Evolutionary conservation across 1,284 basidiomycete species (phyloP), one percentile per base, ranked within the genome.

Genomic region (Apiotrichum akiyoshidainum): DNA sequence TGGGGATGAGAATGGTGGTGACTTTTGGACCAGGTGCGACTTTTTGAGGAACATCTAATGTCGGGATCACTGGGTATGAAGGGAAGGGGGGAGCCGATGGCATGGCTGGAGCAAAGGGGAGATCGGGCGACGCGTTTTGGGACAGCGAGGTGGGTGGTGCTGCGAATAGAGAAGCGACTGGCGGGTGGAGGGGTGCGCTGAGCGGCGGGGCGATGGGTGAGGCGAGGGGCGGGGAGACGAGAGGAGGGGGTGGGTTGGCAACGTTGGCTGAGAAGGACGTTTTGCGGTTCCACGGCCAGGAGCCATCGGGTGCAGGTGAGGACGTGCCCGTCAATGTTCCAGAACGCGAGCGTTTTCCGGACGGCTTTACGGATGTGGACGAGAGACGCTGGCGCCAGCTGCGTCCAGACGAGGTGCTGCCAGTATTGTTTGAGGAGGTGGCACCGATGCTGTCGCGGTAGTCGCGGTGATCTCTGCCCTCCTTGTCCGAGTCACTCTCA

Each of bases 401-500:
- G 9, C 48, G 46, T 16, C 22, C 42, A 45, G 42, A 11, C 8
- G 42, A 45, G 11, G 21, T 44, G 42, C 19, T 44, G 17, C 19
- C n/a, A 19, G 8, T 16, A 9, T n/a, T n/a, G 42, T 44, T 44
- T n/a, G 42, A 14, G 6, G 40, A 41, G 16, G n/a, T 41, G 26
- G 26, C 26, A 31, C 26, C 26, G 16, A 17, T 41, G 14, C 40
- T 41, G 14, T 41, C 14, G 17, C 40, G 40, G 8, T 8, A 5
- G 5, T 16, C 19, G 40, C 40, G 22, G 16, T 44, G 40, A 1
- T 21, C 39, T 5, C 22, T 8, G 19, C 39, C 19, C 45, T 41
- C 21, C 22, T 50, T 39, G 39, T 56, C 39, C 19, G 58, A 52
- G 40, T 58, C 58, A 33, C 47, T 52, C 26, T 60, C 69, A 46